Base-by-base conservation (phyloP, 1,284 basidiomycete genomes). In the Amylostereum areolatum region DNA sequence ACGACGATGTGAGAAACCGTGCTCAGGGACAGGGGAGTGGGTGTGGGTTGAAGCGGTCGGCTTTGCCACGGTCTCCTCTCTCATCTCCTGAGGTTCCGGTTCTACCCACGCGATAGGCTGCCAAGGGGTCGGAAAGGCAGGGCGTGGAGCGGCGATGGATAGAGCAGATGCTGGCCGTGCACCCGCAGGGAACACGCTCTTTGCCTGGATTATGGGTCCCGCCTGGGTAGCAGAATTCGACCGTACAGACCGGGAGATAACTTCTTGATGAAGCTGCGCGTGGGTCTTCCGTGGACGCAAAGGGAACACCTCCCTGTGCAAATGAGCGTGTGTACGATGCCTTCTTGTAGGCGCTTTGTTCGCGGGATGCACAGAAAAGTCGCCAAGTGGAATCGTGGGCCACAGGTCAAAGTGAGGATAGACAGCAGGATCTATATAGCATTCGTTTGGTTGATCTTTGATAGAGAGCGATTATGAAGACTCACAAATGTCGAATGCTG, bases 391-490 rank as follows among this genome's bases (percentile, higher is more conserved):
- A 32, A 42, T 41, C 8, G 50, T 39, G 11, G 60, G 61, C 43
- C 58, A 64, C 10, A 62, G 47, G 30, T 62, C 53, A 18, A 65
- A 55, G 43, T 63, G 45, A 33, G 62, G 65, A 45, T 66, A 66
- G n/a, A 56, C 52, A 7, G 65, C 49, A 24, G 59, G 56, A 42
- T 66, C 62, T 65, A 34, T 9, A 18, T 47, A n/a, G 24, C 11
- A 7, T 3, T 4, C 30, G 32, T 29, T 43, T 45, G 45, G 29
- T 12, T 44, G n/a, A 12, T 4, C 10, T n/a, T n/a, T 25, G 12
- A 33, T 42, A 32, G 24, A 28, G 8, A 10, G 34, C 28, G 10
- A 34, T n/a, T 3, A 33, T 29, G 28, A 8, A 32, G n/a, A 44
- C 57, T 45, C 47, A 65, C 63, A 64, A 11, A 59, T 43, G 30